A percentile compares a stretch with the other conserved stretches of the same genome.
phyloP scores from a whole-genome alignment of 1,139 yeast species.

The Candida dubliniensis region DNA sequence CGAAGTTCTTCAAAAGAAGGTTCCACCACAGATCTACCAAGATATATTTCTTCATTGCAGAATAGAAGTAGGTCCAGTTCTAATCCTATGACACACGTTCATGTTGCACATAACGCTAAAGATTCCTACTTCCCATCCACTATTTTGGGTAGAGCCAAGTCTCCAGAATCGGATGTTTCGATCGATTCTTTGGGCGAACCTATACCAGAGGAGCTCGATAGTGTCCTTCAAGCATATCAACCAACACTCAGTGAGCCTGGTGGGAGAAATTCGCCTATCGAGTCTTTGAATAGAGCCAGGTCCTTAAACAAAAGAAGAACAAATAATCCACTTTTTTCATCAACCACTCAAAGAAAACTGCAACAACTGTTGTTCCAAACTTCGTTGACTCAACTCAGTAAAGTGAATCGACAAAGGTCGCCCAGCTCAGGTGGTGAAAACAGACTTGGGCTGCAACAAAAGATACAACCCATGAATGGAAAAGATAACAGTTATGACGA shows the following conservation, averaged over 20 bases:
- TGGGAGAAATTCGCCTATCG: slow-evolving; percentile 18
- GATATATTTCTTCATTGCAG: slow-evolving; percentile 15
- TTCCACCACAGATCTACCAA: slow-evolving; percentile 30
- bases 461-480: slow-evolving; percentile 10
- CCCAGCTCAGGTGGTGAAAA: background rate
- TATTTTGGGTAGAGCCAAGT: slow-evolving; percentile 18
- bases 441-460: background rate
- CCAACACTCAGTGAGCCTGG: slow-evolving; percentile 13
- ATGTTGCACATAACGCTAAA: slow-evolving; percentile 20
- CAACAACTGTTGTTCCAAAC: slow-evolving; percentile 10
- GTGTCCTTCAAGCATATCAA: slow-evolving; percentile 23
- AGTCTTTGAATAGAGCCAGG: slow-evolving; percentile 28
- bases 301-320: slow-evolving; percentile 29
- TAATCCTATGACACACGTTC: slow-evolving; percentile 18
- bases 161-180: slow-evolving; percentile 20
- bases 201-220: slow-evolving; percentile 25
- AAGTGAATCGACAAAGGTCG: background rate
- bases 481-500: slow-evolving; percentile 3
- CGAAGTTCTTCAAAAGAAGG: slow-evolving; percentile 22
- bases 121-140: slow-evolving; percentile 35
- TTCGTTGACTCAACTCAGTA: slow-evolving; percentile 3
- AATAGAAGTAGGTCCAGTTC: slow-evolving; percentile 24
- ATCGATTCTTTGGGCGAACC: slow-evolving; percentile 18
- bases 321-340: slow-evolving; percentile 15
- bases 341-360: slow-evolving; percentile 17